Conservation (phyloP, 2,329 filamentous ascomycete species). For the Rhynchosporium graminicola region DNA sequence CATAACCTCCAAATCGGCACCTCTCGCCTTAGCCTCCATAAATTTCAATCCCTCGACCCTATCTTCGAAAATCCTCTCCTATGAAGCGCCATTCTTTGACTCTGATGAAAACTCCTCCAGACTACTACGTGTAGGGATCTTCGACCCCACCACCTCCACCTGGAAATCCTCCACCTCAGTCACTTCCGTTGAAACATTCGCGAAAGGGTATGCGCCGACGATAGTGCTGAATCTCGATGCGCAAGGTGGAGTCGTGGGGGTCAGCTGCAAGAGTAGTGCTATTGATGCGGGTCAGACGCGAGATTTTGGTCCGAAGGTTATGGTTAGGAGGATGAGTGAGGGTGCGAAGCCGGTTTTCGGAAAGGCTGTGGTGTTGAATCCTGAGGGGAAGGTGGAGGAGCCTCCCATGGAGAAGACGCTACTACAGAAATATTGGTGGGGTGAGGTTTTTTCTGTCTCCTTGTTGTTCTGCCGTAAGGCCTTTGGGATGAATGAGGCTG, state of each 20-base stretch:
- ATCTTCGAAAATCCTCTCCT: conserved; percentile 52
- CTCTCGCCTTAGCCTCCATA: conserved; percentile 55
- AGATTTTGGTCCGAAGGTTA: conserved; percentile 63
- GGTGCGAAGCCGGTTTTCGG: conserved; percentile 62
- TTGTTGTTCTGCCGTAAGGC: conserved; percentile 42
- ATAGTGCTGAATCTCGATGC: conserved; percentile 55
- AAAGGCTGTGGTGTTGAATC: conserved; percentile 61
- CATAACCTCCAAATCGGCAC: conserved; percentile 39
- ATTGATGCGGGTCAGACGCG: conserved; percentile 66
- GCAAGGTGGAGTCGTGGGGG: conserved; percentile 50
- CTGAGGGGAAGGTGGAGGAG: conserved; percentile 59
- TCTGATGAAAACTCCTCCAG: conserved; percentile 45
- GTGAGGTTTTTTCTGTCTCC: not conserved
- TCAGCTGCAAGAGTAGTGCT: conserved; percentile 54
- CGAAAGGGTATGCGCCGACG: conserved; percentile 61
- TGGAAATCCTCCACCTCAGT: conserved; percentile 60
- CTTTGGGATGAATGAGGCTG: conserved; percentile 34
- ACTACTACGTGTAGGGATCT: conserved; percentile 60
- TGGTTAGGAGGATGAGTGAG: conserved; percentile 49
- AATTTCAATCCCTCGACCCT: conserved; percentile 52
- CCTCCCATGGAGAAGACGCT: conserved; percentile 63
- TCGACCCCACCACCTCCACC: conserved; percentile 47
- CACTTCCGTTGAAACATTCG: conserved; percentile 57
- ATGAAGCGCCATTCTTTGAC: conserved; percentile 53
- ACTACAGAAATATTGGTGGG: conserved; percentile 71